Percentiles rank a stretch among this genome's conserved stretches.
Conservation (phyloP, 768 basidiomycete species). For the Mycena chlorophos region DNA sequence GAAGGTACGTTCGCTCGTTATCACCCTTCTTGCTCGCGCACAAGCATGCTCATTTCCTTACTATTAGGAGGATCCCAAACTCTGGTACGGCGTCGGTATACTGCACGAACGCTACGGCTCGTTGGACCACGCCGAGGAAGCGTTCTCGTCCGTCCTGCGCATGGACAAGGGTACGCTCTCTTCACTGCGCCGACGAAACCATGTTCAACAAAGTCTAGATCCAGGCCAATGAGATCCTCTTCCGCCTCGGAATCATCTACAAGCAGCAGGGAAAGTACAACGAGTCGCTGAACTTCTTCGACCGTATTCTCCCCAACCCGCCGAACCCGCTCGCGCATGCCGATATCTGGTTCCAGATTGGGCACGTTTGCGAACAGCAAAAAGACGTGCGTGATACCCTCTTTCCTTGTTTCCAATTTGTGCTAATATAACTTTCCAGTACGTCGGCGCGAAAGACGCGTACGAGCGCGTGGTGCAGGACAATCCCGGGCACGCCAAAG, state of each 20-base stretch:
- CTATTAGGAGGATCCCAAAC: constrained; percentile 90
- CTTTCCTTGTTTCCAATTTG: not conserved
- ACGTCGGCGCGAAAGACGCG: constrained; percentile 86
- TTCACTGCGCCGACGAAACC: constrained; percentile 20
- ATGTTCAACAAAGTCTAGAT: constrained; percentile 55
- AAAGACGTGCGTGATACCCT: constrained; percentile 71
- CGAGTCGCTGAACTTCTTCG: constrained; percentile 88
- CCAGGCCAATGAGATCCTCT: constrained; percentile 98
- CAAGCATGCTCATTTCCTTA: constrained; percentile 13
- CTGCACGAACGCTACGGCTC: constrained; percentile 98
- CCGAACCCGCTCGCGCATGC: constrained; percentile 94
- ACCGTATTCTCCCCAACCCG: constrained; percentile 93
- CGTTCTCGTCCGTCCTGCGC: constrained; percentile 90
- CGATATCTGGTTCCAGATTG: constrained; percentile 99
- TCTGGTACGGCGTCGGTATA: constrained; percentile 99
- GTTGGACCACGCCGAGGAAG: constrained; percentile 98
- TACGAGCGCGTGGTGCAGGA: constrained; percentile 94
- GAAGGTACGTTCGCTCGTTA: constrained; percentile 56
- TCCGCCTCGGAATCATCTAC: constrained; percentile 98
- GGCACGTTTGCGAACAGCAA: constrained; percentile 97
- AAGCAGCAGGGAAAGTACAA: constrained; percentile 96
- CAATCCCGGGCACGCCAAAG: constrained; percentile 94
- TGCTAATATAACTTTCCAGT: constrained; percentile 47
- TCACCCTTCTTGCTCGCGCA: constrained; percentile 14
- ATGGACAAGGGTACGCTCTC: constrained; percentile 89